Base-by-base conservation (phyloP, 164 flowering plant species). In the Platanus orientalis region DNA sequence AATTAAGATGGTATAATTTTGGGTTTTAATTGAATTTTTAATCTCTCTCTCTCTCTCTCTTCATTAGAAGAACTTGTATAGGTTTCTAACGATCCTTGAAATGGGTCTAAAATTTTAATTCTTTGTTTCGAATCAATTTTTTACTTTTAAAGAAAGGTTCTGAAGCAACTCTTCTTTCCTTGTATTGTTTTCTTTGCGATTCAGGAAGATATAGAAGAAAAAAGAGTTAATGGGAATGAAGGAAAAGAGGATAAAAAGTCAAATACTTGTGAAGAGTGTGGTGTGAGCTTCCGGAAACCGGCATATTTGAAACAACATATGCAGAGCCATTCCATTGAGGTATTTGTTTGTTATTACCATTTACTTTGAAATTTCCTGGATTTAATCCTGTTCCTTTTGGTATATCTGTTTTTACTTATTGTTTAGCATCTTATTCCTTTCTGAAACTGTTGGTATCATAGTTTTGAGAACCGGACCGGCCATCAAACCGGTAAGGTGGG, bases 301-400 rank as follows among this genome's bases (percentile, higher is more conserved):
- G 96, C 98, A 32, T 71, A 92, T 69, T 75, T 92, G 74, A 83
- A 76, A 67, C 96, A 93, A 63, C 97, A 93, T 62, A 85, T 87
- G 88, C 86, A 75, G 67, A 71, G 88, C 60, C 98, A 93, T 80
- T 90, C 89, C 0, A 66, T 75, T 16, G 98, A 90, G 96, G 98
- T 92, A 3, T 51, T 28, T 26, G 2, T 17, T 14, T 42, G 17
- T 14, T 1, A 17, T 3, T n/a, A 2, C 13, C 17, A 52, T 60
- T 64, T 5, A 54, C 7, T 14, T 36, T 49, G 7, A 32, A 32
- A 4, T 32, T 32, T 32, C 39, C 39, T 32, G 5, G 39, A 5
- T 32, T 32, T 9, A 5, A 4, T 32, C 39, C 9, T 32, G 9
- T 32, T 32, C 39, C 39, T 4, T 32, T 32, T 32, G 27, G 30